Conservation (phyloP, 257 asterid species). For the Rubia yunnanensis region DNA sequence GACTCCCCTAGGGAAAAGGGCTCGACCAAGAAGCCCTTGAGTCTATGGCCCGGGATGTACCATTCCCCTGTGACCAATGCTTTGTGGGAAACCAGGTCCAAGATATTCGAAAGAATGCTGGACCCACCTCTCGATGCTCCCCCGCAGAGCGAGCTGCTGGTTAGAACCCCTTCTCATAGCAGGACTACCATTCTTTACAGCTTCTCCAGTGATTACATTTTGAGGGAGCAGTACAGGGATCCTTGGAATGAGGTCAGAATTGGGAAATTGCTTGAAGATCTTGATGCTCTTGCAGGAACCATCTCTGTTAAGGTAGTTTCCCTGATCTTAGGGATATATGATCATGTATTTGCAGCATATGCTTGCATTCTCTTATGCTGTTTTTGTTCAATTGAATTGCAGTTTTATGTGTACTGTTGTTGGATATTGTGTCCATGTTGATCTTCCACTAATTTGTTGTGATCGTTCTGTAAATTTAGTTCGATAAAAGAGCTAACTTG, state of each 20-base stretch:
- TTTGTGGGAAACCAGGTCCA: constrained; percentile 89
- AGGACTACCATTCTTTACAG: constrained; percentile 60
- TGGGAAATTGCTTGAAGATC: constrained; percentile 95
- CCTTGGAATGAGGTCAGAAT: constrained; percentile 96
- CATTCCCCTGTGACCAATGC: constrained; percentile 91
- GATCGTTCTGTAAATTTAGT: background rate
- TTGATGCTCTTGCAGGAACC: constrained; percentile 96
- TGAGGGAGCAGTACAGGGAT: constrained; percentile 94
- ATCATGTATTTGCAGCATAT: background rate
- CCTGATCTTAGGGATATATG: background rate
- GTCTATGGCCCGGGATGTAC: constrained; percentile 98
- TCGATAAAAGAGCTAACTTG: background rate
- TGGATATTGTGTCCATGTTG: background rate
- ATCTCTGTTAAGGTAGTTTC: constrained; percentile 68
- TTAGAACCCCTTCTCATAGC: constrained; percentile 52
- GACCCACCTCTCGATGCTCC: constrained; percentile 97
- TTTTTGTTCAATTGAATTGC: background rate
- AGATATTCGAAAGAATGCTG: constrained; percentile 72
- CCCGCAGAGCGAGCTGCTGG: constrained; percentile 74
- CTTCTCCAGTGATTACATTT: constrained; percentile 58
- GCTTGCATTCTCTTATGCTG: background rate
- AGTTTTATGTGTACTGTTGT: background rate
- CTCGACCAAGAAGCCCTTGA: constrained; percentile 55
- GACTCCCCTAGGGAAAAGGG: constrained; percentile 20
- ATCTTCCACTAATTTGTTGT: no score